Evolutionary conservation across 2,329 filamentous ascomycete genomes (phyloP), one percentile per base, ranked within the genome.

Genomic region (Aureobasidium sp.): DNA sequence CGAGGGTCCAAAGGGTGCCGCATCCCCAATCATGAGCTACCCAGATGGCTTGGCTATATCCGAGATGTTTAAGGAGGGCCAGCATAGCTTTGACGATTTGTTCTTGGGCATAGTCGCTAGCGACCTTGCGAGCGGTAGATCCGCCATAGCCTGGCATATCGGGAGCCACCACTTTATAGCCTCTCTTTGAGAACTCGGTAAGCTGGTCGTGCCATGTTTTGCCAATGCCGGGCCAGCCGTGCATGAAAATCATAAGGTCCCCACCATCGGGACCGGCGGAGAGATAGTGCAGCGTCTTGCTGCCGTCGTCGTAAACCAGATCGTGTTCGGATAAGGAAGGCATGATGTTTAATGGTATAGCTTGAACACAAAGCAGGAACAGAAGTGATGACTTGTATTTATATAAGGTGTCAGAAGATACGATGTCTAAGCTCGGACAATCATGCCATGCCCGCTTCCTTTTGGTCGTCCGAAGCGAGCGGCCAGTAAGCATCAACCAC

Each of bases 1-100:
- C 71, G 24, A 74, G 66, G 6, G 67, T 65, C 66, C 67, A 74
- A 26, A 71, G 67, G 3, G 73, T 65, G 12, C 70, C 72, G 20
- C 69, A 70, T 34, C 73, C 73, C 78, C 78, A 79, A 65, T 80
- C 77, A 63, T 80, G 78, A 13, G 72, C 77, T 37, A 80, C 69
- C 78, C 80, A 82, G n/a, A 82, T 67, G 1, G 78, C 78, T 8
- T 72, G 71, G 0, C 69, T 63, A 24, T 78, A 67, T 20, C 72
- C 64, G 60, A 77, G 59, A 65, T 76, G 46, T 68, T 73, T 70
- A 63, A 79, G 66, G 67, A 80, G 66, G 69, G 77, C 69, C 26
- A 72, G 64, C 66, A 76, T 67, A 63, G 66, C 70, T 59, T 62
- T 60, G 63, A 66, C 67, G 64, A 66, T 66, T 68, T 59, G 64